A percentile compares a stretch with the other conserved stretches of the same genome.
These are phyloP conservation scores for Hsuehochloa calcarea DNA, from an alignment of 176 grass and related monocot species.

Conservation along the genomic window DNA sequence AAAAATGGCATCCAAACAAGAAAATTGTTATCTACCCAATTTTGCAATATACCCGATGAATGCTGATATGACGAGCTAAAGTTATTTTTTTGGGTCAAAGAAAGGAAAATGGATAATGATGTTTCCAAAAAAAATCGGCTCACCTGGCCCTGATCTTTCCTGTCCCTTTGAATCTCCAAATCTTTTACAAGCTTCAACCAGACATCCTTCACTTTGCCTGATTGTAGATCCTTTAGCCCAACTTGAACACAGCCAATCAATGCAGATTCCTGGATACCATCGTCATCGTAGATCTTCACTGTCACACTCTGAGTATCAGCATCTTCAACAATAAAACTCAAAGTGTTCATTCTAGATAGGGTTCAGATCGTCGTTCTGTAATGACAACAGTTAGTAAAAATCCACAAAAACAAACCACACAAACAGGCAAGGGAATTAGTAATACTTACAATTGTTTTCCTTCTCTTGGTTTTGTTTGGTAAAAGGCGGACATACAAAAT, in stretches of 20 bases:
- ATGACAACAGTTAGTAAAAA: not conserved
- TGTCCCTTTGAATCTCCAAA: too few relatives aligned
- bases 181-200: conserved; percentile 98
- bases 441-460: conserved; percentile 90
- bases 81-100: too few relatives aligned
- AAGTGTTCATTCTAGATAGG: conserved; percentile 99
- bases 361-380: conserved; percentile 84
- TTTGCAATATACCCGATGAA: too few relatives aligned
- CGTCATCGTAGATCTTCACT: conserved; percentile 93
- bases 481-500: conserved; percentile 76
- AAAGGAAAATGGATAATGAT: too few relatives aligned
- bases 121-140: too few relatives aligned
- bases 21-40: too few relatives aligned
- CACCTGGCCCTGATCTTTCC: too few relatives aligned
- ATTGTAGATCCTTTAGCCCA: conserved; percentile 64
- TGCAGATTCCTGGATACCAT: conserved; percentile 83
- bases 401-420: not conserved
- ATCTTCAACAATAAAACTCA: conserved; percentile 89
- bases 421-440: conserved; percentile 4
- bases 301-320: conserved; percentile 70
- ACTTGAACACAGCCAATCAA: conserved; percentile 92
- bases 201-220: conserved; percentile 93
- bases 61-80: too few relatives aligned
- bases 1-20: too few relatives aligned
- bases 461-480: conserved; percentile 89